Percentiles rank a stretch among this genome's conserved stretches.
Evolutionary conservation across 2,329 filamentous ascomycete species (phyloP).

Genomic region (Dactylonectria estremocensis): DNA sequence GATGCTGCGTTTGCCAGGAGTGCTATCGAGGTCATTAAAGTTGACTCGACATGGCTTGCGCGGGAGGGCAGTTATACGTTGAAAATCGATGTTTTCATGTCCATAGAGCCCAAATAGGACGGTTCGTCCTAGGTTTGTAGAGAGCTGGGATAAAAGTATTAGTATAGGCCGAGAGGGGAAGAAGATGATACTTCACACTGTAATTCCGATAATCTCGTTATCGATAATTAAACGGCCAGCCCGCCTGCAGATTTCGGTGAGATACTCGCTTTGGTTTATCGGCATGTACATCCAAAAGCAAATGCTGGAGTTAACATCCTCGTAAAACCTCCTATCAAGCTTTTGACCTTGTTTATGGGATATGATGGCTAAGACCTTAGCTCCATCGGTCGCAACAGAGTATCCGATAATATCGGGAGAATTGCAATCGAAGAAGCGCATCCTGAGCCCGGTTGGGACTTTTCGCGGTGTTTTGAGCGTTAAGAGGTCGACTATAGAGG

Average conservation of each 20-base stretch:
- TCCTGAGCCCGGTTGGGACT: constrained; percentile 16
- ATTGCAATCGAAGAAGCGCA: constrained; percentile 30
- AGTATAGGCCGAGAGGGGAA: background rate
- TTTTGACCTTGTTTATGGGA: constrained; percentile 17
- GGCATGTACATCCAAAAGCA: constrained; percentile 35
- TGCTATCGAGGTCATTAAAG: constrained; percentile 6
- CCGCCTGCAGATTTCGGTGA: constrained; percentile 31
- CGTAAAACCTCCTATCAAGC: constrained; percentile 8
- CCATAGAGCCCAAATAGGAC: constrained; percentile 22
- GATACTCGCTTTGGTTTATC: constrained; percentile 28
- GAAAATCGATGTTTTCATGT: constrained; percentile 14
- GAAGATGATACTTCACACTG: constrained; percentile 7
- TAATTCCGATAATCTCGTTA: constrained; percentile 19
- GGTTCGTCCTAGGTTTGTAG: constrained; percentile 29
- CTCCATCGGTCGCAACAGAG: constrained; percentile 22
- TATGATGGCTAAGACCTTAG: constrained; percentile 1
- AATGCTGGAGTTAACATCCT: constrained; percentile 5
- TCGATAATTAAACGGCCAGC: constrained; percentile 8
- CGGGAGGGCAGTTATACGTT: constrained; percentile 9
- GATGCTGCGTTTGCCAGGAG: background rate
- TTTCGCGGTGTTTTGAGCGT: constrained; percentile 8
- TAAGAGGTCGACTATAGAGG: constrained; percentile 20
- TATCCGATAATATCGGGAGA: constrained; percentile 21
- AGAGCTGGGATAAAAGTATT: constrained; percentile 19
- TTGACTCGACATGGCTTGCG: constrained; percentile 20